Evolutionary conservation across 352 stramenopile genomes (phyloP).

Genomic region (Thalassiosira exigua): DNA sequence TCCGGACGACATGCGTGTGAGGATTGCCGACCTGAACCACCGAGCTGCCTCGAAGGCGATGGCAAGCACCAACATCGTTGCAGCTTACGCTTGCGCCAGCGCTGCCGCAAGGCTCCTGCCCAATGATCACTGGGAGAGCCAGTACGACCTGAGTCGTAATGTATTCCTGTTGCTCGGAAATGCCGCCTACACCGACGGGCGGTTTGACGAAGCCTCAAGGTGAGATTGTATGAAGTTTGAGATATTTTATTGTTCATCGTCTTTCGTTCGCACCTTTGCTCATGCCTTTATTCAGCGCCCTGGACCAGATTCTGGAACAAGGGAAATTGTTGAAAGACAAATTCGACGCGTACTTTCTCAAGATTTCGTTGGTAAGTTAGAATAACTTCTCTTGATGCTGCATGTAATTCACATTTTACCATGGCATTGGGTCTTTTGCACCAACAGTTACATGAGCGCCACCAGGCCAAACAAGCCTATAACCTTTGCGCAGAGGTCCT

Average conservation of each 20-base stretch:
- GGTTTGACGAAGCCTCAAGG: not conserved
- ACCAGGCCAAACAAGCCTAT: not conserved
- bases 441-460: not conserved
- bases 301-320: not conserved
- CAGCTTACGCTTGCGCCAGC: not conserved
- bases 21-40: conserved; percentile 12
- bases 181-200: not conserved
- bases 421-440: too few species aligned
- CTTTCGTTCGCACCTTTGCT: too few species aligned
- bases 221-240: too few species aligned
- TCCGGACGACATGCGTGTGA: not conserved
- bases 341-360: not conserved
- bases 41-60: conserved; percentile 9
- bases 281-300: too few species aligned
- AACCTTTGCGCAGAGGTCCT: not conserved
- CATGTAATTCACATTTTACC: not conserved
- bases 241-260: too few species aligned
- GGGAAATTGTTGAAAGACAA: not conserved
- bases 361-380: not conserved
- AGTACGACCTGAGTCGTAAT: conserved; percentile 12
- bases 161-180: not conserved
- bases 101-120: conserved; percentile 12
- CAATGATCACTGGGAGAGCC: not conserved
- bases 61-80: not conserved
- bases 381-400: not conserved